A percentile compares a stretch with the other conserved stretches of the same genome.
Conservation (phyloP, 108 stramenopile species). For the Nitzschia putrida region DNA sequence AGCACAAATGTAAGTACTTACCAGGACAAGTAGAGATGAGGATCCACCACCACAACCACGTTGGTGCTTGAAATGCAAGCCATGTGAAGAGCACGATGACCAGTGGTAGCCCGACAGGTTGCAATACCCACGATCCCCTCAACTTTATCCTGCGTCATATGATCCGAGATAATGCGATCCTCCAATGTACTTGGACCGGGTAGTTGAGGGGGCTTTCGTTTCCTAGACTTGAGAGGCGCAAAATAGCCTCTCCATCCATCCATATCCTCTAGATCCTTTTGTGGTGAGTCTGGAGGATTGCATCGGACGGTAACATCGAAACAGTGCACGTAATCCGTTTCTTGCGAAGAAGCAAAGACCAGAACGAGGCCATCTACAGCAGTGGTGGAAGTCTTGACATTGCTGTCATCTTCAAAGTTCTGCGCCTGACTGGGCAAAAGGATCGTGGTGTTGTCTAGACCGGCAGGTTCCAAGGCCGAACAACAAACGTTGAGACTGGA, state of each 20-base stretch:
- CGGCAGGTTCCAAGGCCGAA: conserved; percentile 16
- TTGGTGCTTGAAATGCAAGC: conserved; percentile 43
- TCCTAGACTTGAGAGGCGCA: conserved; percentile 51
- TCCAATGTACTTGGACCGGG: conserved; percentile 15
- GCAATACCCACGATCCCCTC: conserved; percentile 44
- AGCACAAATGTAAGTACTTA: conserved; percentile 3
- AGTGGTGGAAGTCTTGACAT: conserved; percentile 11
- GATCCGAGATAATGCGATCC: conserved; percentile 31
- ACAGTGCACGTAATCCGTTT: conserved; percentile 70
- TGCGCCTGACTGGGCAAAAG: conserved; percentile 41
- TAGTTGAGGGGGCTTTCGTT: background rate
- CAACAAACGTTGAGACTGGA: conserved; percentile 36
- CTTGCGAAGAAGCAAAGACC: conserved; percentile 66
- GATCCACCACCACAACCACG: conserved; percentile 49
- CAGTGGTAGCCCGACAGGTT: conserved; percentile 29
- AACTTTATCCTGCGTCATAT: conserved; percentile 3
- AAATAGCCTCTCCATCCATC: conserved; percentile 89
- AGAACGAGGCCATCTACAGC: conserved; percentile 66
- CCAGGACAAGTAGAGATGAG: conserved; percentile 59
- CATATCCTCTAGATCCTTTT: conserved; percentile 57
- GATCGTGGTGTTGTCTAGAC: conserved; percentile 14
- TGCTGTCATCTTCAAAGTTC: conserved; percentile 36
- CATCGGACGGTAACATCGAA: conserved; percentile 81
- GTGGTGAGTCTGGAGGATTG: conserved; percentile 46
- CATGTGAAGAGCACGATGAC: conserved; percentile 42